Evolutionary conservation across 1,139 yeast species (phyloP).

Genomic region (Magnusiomyces suaveolens): DNA sequence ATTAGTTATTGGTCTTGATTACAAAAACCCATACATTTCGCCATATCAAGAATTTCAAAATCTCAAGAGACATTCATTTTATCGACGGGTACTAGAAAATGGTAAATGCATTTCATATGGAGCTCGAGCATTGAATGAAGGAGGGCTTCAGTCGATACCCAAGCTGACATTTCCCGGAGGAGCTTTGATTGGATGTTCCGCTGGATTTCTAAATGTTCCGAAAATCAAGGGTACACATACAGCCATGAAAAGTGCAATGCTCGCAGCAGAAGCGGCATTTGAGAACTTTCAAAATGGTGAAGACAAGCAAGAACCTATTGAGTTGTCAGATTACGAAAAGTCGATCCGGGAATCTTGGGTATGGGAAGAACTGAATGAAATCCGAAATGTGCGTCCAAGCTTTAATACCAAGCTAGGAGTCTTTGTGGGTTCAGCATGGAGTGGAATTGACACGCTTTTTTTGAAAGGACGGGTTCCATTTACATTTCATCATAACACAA

Average conservation of each 20-base stretch:
- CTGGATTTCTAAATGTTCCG: slow-evolving; percentile 95
- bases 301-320: slow-evolving; percentile 33
- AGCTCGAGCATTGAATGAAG: slow-evolving; percentile 93
- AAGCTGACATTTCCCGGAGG: slow-evolving; percentile 91
- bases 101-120: slow-evolving; percentile 92
- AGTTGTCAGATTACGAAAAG: slow-evolving; percentile 50
- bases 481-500: slow-evolving; percentile 63
- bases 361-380: slow-evolving; percentile 64
- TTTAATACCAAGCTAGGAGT: slow-evolving; percentile 65
- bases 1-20: slow-evolving; percentile 83
- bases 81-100: slow-evolving; percentile 63
- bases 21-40: slow-evolving; percentile 83
- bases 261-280: slow-evolving; percentile 82
- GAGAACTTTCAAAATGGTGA: slow-evolving; percentile 31
- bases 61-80: slow-evolving; percentile 86
- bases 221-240: slow-evolving; percentile 97
- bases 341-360: slow-evolving; percentile 75
- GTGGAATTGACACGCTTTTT: slow-evolving; percentile 76
- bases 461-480: slow-evolving; percentile 76
- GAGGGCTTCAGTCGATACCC: slow-evolving; percentile 89
- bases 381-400: slow-evolving; percentile 87
- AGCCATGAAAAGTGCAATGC: slow-evolving; percentile 88
- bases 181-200: slow-evolving; percentile 83
- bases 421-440: slow-evolving; percentile 69
- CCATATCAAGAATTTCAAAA: slow-evolving; percentile 94